phyloP scores from a whole-genome alignment of 176 grass and related monocot genomes.

The Oryza meyeriana region DNA sequence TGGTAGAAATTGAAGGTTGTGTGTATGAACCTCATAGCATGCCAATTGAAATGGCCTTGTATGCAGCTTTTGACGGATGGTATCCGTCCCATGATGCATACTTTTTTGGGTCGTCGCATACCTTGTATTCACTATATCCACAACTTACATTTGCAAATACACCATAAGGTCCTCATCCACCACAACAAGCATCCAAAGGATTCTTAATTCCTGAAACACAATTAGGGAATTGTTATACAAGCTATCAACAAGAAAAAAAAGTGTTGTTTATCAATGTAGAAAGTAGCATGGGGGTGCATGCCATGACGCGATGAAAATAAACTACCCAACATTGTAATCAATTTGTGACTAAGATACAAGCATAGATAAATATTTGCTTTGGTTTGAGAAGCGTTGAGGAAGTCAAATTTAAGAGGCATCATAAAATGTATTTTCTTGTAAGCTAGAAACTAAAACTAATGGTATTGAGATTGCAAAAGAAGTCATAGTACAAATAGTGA shows the following conservation, averaged over 20 bases:
- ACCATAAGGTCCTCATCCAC: constrained; percentile 39
- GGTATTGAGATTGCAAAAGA: neutral
- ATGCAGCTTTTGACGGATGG: constrained; percentile 50
- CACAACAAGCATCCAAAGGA: constrained; percentile 58
- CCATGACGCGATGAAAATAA: neutral
- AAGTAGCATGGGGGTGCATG: neutral
- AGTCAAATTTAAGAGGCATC: neutral
- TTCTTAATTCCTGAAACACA: constrained; percentile 45
- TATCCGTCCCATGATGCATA: constrained; percentile 71
- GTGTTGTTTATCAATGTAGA: neutral
- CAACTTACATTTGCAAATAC: neutral
- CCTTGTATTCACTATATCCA: constrained; percentile 26
- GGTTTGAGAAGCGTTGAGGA: neutral
- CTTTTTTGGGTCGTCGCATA: constrained; percentile 48
- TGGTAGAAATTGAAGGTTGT: constrained; percentile 29
- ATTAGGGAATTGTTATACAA: neutral
- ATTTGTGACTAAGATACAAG: neutral
- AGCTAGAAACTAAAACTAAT: neutral
- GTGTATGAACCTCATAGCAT: constrained; percentile 44
- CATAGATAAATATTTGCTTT: neutral
- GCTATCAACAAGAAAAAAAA: neutral
- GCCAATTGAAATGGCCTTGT: constrained; percentile 50
- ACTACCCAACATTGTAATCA: too few relatives aligned
- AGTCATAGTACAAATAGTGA: neutral
- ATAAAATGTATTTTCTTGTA: neutral